These are phyloP conservation scores for Mycena amicta DNA, from an alignment of 768 basidiomycete genomes.

Conservation along the genomic window DNA sequence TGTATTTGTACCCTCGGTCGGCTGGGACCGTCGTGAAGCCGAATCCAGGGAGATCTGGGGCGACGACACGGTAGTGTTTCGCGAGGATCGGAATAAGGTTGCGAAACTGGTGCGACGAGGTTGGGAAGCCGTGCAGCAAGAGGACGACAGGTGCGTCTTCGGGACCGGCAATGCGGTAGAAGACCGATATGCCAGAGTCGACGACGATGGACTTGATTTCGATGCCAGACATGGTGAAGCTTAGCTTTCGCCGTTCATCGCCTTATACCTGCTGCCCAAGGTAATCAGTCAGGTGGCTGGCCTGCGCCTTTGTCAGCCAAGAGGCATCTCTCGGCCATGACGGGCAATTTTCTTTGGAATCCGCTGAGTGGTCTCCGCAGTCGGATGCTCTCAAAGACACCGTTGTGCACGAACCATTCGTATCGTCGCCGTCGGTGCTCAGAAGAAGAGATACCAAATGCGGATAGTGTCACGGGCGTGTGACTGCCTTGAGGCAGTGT, in stretches of 20 bases:
- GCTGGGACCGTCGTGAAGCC: conserved; percentile 48
- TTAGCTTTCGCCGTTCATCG: no score
- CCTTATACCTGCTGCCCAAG: no score
- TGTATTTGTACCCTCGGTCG: conserved; percentile 39
- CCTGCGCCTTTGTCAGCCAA: no score
- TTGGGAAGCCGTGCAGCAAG: conserved; percentile 53
- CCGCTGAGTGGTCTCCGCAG: no score
- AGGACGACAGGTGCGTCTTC: conserved; percentile 37
- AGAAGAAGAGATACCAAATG: not conserved
- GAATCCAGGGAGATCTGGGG: conserved; percentile 56
- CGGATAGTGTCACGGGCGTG: not conserved
- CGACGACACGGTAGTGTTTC: conserved; percentile 42
- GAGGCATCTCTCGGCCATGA: no score
- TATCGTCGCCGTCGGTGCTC: no score
- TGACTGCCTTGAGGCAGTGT: not conserved
- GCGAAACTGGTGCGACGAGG: conserved; percentile 51
- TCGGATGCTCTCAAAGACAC: no score
- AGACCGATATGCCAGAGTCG: conserved; percentile 39
- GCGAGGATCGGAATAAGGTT: conserved; percentile 47
- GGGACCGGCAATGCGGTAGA: conserved; percentile 46
- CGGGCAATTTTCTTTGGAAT: no score
- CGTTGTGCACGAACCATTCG: no score
- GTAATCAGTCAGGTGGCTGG: no score
- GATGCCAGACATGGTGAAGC: not conserved
- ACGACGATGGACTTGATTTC: conserved; percentile 29